Evolutionary conservation across 2,329 filamentous ascomycete species (phyloP).

Genomic region (Neocatenulostroma microsporum): DNA sequence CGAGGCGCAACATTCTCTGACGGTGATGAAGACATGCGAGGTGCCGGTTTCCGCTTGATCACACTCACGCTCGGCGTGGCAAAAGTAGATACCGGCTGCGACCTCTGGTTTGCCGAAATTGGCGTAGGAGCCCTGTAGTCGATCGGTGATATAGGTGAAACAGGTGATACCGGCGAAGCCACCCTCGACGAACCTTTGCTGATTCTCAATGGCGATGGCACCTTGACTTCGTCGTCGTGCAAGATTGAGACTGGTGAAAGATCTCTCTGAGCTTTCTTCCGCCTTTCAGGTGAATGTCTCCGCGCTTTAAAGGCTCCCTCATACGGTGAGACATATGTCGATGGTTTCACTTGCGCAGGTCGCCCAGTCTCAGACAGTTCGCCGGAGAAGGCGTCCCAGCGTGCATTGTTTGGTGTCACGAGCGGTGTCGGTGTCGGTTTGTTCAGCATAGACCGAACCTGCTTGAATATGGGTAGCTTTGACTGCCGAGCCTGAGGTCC

Average conservation of each 20-base stretch:
- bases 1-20: conserved; percentile 19
- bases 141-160: conserved; percentile 21
- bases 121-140: conserved; percentile 8
- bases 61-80: conserved; percentile 1
- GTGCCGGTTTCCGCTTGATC: conserved; percentile 24
- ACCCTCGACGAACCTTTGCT: too few species aligned
- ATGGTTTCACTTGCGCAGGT: conserved; percentile 13
- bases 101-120: conserved; percentile 5
- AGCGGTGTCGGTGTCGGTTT: conserved; percentile 21
- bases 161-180: conserved; percentile 11
- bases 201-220: conserved; percentile 4
- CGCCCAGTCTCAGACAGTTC: conserved; percentile 12
- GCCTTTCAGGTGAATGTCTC: conserved; percentile 10
- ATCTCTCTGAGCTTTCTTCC: conserved; percentile 10
- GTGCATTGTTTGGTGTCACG: conserved; percentile 11
- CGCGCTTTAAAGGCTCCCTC: conserved; percentile 15
- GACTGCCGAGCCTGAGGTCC: conserved; percentile 19
- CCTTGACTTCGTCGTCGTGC: conserved; percentile 17
- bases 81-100: background rate
- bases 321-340: conserved; percentile 13
- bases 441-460: conserved; percentile 27
- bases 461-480: conserved; percentile 27
- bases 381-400: conserved; percentile 16
- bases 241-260: conserved; percentile 17
- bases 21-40: conserved; percentile 11